A percentile compares a stretch with the other conserved stretches of the same genome.
Conservation (phyloP, 495 filamentous ascomycete species). For the Aspergillus sclerotioniger region DNA sequence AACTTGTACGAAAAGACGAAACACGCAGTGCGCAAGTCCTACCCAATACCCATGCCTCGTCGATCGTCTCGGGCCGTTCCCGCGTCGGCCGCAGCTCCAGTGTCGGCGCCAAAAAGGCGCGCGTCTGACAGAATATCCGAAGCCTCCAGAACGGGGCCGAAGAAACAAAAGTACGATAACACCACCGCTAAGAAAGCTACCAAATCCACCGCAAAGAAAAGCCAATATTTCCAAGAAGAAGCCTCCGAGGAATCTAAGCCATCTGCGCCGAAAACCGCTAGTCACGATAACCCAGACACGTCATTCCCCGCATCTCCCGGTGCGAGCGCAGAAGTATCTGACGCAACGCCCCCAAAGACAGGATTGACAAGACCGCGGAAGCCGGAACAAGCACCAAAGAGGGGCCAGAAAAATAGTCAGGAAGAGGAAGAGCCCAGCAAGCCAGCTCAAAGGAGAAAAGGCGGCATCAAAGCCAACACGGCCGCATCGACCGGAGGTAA, state of each 20-base stretch:
- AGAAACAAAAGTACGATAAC: slow-evolving; percentile 46
- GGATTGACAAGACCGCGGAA: slow-evolving; percentile 29
- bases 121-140: slow-evolving; percentile 34
- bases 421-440: slow-evolving; percentile 18
- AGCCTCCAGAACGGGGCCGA: slow-evolving; percentile 33
- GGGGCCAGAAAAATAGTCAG: slow-evolving; percentile 1
- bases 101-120: slow-evolving; percentile 39
- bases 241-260: slow-evolving; percentile 30
- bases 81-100: slow-evolving; percentile 35
- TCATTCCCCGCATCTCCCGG: slow-evolving; percentile 18
- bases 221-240: slow-evolving; percentile 54
- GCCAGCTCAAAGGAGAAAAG: slow-evolving; percentile 6
- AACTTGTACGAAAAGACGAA: not conserved
- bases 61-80: slow-evolving; percentile 42
- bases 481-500: slow-evolving; percentile 34
- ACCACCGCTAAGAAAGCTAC: slow-evolving; percentile 22
- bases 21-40: not conserved
- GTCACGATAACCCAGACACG: slow-evolving; percentile 21
- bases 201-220: slow-evolving; percentile 55
- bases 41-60: slow-evolving; percentile 34
- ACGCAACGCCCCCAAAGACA: slow-evolving; percentile 25
- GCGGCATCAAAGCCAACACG: slow-evolving; percentile 9
- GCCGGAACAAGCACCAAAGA: slow-evolving; percentile 12
- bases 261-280: slow-evolving; percentile 24
- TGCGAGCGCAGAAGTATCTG: slow-evolving; percentile 17